Evolutionary conservation across 768 basidiomycete genomes (phyloP).

Genomic region (Lentinula boryana): DNA sequence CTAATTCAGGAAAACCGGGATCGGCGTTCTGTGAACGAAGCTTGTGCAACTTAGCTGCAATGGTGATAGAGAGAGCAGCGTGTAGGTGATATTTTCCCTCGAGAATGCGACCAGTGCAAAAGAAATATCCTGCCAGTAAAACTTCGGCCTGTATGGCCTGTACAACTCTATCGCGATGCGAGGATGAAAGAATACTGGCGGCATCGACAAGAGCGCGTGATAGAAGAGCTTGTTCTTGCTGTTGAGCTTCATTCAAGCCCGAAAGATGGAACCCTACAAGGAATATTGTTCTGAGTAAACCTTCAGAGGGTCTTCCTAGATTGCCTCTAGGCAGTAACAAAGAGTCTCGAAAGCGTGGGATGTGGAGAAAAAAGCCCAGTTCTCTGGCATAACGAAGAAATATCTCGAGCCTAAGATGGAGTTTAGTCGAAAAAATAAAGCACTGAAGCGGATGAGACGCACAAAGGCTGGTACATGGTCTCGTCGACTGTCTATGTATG

Average conservation of each 20-base stretch:
- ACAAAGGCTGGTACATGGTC: slow-evolving; percentile 22
- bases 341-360: slow-evolving; percentile 39
- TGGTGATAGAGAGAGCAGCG: slow-evolving; percentile 26
- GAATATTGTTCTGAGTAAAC: slow-evolving; percentile 41
- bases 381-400: slow-evolving; percentile 54
- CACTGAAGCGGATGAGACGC: slow-evolving; percentile 33
- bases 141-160: slow-evolving; percentile 31
- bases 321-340: slow-evolving; percentile 43
- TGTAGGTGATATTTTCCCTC: slow-evolving; percentile 37
- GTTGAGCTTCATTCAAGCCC: slow-evolving; percentile 18
- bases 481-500: neutral
- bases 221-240: slow-evolving; percentile 35
- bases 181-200: slow-evolving; percentile 5
- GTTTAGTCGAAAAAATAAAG: slow-evolving; percentile 30
- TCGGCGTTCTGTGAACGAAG: slow-evolving; percentile 24
- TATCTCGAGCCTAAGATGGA: slow-evolving; percentile 45
- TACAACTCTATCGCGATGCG: slow-evolving; percentile 23
- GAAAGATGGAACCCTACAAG: slow-evolving; percentile 47
- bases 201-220: slow-evolving; percentile 37
- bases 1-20: slow-evolving; percentile 26
- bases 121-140: slow-evolving; percentile 37
- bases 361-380: slow-evolving; percentile 62
- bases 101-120: slow-evolving; percentile 29
- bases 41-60: slow-evolving; percentile 22
- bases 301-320: slow-evolving; percentile 41